These are phyloP conservation scores for Moesziomyces antarcticus DNA, from an alignment of 1,284 basidiomycete genomes.

Conservation along the genomic window DNA sequence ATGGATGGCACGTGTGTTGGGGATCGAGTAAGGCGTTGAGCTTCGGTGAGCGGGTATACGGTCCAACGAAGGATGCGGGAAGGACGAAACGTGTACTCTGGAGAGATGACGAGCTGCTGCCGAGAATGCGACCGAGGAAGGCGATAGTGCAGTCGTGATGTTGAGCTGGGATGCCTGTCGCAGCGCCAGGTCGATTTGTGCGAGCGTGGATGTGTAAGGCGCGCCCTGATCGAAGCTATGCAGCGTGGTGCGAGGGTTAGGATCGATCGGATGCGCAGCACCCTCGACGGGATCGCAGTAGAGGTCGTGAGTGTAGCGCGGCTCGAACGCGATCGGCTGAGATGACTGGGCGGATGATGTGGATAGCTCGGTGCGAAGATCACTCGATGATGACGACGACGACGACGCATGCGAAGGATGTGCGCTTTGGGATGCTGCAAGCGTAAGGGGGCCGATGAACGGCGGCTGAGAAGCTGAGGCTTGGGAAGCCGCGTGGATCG, in stretches of 20 bases:
- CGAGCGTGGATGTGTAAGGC: slow-evolving; percentile 3
- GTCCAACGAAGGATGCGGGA: slow-evolving; percentile 11
- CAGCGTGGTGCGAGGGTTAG: background rate
- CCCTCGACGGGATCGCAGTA: background rate
- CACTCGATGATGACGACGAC: background rate
- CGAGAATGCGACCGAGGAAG: slow-evolving; percentile 12
- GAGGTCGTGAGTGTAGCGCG: slow-evolving; percentile 8
- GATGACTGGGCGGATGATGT: background rate
- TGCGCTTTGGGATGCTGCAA: slow-evolving; percentile 21
- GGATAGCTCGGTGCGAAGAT: background rate
- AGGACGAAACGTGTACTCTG: slow-evolving; percentile 8
- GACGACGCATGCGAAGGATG: background rate
- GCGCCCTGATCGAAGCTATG: slow-evolving; percentile 6
- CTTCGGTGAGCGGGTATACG: slow-evolving; percentile 12
- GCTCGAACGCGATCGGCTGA: background rate
- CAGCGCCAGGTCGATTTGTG: background rate
- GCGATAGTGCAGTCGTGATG: background rate
- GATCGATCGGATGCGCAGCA: slow-evolving; percentile 2
- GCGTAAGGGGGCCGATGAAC: slow-evolving; percentile 29
- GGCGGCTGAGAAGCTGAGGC: slow-evolving; percentile 12
- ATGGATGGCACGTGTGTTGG: slow-evolving; percentile 20
- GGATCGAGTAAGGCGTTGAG: slow-evolving; percentile 8
- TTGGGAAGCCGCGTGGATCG: background rate
- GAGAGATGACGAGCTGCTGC: slow-evolving; percentile 23
- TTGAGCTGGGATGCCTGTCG: background rate